Base-by-base conservation (phyloP, 768 basidiomycete species). In the Leccinum pellstonianum region DNA sequence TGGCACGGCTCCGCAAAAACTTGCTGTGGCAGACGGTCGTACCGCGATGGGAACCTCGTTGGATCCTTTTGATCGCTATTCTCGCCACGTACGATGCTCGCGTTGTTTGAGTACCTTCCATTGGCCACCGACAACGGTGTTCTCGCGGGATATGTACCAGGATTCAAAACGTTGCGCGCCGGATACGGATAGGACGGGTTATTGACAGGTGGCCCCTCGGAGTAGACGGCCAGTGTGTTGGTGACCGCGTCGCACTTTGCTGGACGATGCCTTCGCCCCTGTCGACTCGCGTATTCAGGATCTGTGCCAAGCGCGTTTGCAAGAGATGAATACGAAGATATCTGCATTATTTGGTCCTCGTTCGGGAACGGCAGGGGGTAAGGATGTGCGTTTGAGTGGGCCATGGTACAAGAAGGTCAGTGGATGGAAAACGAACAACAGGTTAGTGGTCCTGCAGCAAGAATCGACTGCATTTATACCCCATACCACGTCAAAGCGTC, bases 121-220 rank as follows among this genome's bases (percentile, higher is more conserved):
- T 55, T 66, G 46, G 66, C 55, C 19, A 52, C 43, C 19, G 61
- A 46, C 4, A 56, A 35, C 1, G 68, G 54, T 14, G 55, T 29
- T 29, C 48, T 57, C 25, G 56, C 41, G 21, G 33, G 49, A 54
- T 64, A 72, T 5, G 71, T 55, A 15, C 52, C 60, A 27, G 67
- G 61, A 48, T 74, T 68, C 0, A 74, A 31, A 29, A 71, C 62
- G 53, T 73, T 75, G 29, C 71, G 63, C 27, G 63, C 69, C 4
- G 71, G 73, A 43, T 73, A 73, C 43, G 71, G 71, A 54, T 73
- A 74, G 23, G 59, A 54, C 27, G 64, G 61, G 19, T 59, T 67
- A 8, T 25, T 62, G 58, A 69, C 46, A 7, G 69, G 70, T 27
- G 62, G 57, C 8, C 15, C 51, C 12, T 57, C 27, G 11, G 59